Evolutionary conservation across 2,329 filamentous ascomycete genomes (phyloP).

Genomic region (Cercospora sesami): DNA sequence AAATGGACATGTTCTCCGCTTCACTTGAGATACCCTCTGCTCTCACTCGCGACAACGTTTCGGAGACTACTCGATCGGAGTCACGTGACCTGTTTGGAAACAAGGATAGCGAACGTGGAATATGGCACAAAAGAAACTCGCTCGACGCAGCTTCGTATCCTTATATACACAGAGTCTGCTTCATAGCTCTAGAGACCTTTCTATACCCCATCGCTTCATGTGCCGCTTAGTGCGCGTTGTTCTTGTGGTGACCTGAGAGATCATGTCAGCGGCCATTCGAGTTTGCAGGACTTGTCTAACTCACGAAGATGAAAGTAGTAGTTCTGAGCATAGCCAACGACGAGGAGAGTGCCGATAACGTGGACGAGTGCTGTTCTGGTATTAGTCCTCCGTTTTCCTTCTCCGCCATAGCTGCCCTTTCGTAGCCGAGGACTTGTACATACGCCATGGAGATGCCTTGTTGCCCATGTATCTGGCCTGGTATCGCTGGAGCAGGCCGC

Average conservation of each 20-base stretch:
- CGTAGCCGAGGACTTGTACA: constrained; percentile 43
- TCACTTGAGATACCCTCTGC: neutral
- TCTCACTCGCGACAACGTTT: neutral
- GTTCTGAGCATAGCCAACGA: constrained; percentile 91
- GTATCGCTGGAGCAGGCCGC: constrained; percentile 84
- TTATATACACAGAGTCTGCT: constrained; percentile 28
- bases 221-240: constrained; percentile 83
- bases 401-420: neutral
- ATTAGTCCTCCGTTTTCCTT: constrained; percentile 13
- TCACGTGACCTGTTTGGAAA: neutral
- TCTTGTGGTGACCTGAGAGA: constrained; percentile 93
- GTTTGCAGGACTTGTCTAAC: constrained; percentile 42
- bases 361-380: constrained; percentile 75
- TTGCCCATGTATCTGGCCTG: constrained; percentile 88
- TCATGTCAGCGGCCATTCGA: neutral
- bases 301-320: constrained; percentile 99
- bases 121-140: constrained; percentile 12
- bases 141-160: constrained; percentile 21
- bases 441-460: constrained; percentile 86
- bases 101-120: neutral
- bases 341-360: constrained; percentile 72
- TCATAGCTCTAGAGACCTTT: constrained; percentile 15
- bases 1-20: neutral
- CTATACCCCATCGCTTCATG: constrained; percentile 1
- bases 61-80: neutral